Evolutionary conservation across 768 basidiomycete genomes (phyloP), one percentile per base, ranked within the genome.

Genomic region (Botryobasidium botryosum): DNA sequence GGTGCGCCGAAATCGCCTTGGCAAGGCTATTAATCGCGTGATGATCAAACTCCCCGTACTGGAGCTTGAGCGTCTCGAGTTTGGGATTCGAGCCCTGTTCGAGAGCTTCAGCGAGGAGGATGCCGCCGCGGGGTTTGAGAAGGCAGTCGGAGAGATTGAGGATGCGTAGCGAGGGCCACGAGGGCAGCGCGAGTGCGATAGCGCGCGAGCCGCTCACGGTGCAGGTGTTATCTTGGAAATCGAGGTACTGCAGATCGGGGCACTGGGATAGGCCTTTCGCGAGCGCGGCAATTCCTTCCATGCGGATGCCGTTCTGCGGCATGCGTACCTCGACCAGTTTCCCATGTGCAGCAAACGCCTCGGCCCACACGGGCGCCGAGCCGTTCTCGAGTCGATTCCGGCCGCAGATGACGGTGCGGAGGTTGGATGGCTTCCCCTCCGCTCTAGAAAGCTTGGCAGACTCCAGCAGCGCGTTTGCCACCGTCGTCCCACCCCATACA

Each of bases 301-400:
- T 85, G 51, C 88, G 71, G 54, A 99, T 96, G 4, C 92, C 94
- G 56, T 99, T 96, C 67, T 97, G 91, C n/a, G 85, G 83, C 77
- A 97, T 79, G 47, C 83, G 72, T 25, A 97, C 79, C 52, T 94
- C 86, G 43, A 67, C 67, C 26, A 99, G 71, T 5, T 75, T 75
- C 5, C 73, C 77, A 56, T 94, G 88, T 29, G 74, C 82, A 1
- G 75, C 75, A 56, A 92, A 92, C 3, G 92, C 91, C 31, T 76
- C 72, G 1, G 85, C 87, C 82, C 86, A 97, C 5, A 70, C 70
- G 0, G 64, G 49, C 6, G 92, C 85, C 2, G 79, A 81, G 36
- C 86, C 90, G 53, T 90, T 77, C 65, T 97, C 88, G 29, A 97
- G 68, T n/a, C 94, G 74, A 62, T 96, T 99, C 47, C 92, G 76